Evolutionary conservation across 1,139 yeast species (phyloP), one percentile per base, ranked within the genome.

Genomic region (Sugiyamaella xylanicola): DNA sequence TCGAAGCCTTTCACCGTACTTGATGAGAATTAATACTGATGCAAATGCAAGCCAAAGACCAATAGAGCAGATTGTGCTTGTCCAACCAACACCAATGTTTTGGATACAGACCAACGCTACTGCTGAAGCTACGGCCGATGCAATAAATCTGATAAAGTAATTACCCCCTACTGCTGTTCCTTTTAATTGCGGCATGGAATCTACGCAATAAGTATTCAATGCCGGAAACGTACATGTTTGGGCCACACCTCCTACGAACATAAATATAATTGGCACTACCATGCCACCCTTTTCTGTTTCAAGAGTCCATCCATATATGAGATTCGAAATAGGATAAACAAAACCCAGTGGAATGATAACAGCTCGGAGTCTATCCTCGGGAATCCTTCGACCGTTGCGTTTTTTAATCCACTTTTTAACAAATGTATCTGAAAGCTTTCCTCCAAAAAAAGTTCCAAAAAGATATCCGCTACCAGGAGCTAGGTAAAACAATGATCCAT

Each of bases 151-250:
- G 1, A 77, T 68, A 54, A 78, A 74, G 57, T 81, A 81, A 61
- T 81, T 81, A 15, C 80, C 76, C 0, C 78, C 82, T 44, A 81
- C 76, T 1, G 81, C 83, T 62, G 79, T 83, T 17, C 84, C 82
- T 32, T 75, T 75, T 41, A 80, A 63, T 47, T 77, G 74, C 1
- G 84, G 84, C 76, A 81, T 73, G 1, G 80, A 76, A 63, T 81
- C 85, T 13, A 80, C 81, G 66, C 84, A 80, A 62, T 81, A 81
- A 5, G 84, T 75, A 61, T 81, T 81, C 21, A 78, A 64, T 17
- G 80, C 74, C 1, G 85, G 83, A 61, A 79, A 81, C 9, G 75
- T 67, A 36, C 77, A 69, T 0, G 83, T 78, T 64, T 81, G 85
- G 0, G 78, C 78, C 20, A 79, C 59, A 0, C 83, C 85, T 41